Conservation (phyloP, 768 basidiomycete genomes). For the Chalciporus piperatus region DNA sequence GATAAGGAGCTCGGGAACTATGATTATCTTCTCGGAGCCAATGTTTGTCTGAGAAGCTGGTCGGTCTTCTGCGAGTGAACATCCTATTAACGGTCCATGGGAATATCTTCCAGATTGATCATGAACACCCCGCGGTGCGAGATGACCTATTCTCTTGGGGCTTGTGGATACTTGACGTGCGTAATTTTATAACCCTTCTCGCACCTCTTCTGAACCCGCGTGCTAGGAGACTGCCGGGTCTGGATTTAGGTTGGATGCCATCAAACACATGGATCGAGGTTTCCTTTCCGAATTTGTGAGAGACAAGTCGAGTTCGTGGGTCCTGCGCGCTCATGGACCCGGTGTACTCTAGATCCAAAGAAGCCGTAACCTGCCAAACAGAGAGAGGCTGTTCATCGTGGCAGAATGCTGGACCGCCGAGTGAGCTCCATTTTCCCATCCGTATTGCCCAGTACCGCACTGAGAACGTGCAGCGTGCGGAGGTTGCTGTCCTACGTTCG, state of each 20-base stretch:
- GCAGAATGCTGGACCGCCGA: conserved; percentile 84
- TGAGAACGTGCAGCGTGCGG: conserved; percentile 37
- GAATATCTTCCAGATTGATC: conserved; percentile 59
- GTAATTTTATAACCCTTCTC: conserved; percentile 1
- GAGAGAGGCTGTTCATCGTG: conserved; percentile 56
- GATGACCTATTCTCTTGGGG: conserved; percentile 78
- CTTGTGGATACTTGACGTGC: conserved; percentile 65
- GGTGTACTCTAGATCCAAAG: conserved; percentile 45
- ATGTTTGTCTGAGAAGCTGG: conserved; percentile 43
- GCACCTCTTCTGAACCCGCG: not conserved
- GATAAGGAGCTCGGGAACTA: conserved; percentile 86
- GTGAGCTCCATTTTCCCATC: conserved; percentile 36
- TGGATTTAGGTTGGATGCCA: conserved; percentile 87
- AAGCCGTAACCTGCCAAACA: conserved; percentile 43
- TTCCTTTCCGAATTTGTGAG: conserved; percentile 72
- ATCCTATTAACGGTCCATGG: conserved; percentile 9
- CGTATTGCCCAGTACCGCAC: not conserved
- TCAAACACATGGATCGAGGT: conserved; percentile 80
- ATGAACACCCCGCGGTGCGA: conserved; percentile 76
- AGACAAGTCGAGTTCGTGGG: not conserved
- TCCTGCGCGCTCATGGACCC: not conserved
- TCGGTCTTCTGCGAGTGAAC: not conserved
- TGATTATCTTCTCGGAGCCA: conserved; percentile 74
- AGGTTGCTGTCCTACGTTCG: conserved; percentile 56
- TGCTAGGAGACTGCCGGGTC: conserved; percentile 60